These are phyloP conservation scores for Globisporangium cylindrosporum DNA, from an alignment of 352 stramenopile genomes.

Conservation along the genomic window DNA sequence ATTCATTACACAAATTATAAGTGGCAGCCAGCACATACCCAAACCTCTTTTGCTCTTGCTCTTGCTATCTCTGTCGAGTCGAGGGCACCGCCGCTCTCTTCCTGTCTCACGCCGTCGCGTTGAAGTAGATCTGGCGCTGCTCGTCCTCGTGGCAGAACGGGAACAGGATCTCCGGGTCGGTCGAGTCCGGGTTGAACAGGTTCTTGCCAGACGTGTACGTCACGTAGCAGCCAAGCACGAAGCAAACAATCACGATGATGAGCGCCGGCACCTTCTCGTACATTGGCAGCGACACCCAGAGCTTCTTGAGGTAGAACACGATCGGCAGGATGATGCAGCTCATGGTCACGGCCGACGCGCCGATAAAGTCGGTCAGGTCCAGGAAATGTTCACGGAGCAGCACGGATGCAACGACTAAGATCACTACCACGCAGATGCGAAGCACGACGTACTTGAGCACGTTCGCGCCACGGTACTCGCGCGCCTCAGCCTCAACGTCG, in stretches of 20 bases:
- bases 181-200: constrained; percentile 20
- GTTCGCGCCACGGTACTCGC: constrained; percentile 15
- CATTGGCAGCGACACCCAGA: constrained; percentile 23
- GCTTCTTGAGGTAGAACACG: constrained; percentile 22
- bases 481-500: not conserved
- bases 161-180: constrained; percentile 11
- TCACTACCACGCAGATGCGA: constrained; percentile 16
- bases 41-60: no score
- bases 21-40: no score
- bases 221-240: constrained; percentile 24
- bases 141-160: constrained; percentile 21
- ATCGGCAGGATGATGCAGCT: constrained; percentile 30
- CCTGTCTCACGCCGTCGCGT: not conserved
- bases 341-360: constrained; percentile 22
- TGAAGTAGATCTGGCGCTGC: constrained; percentile 20
- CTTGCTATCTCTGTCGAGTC: no score
- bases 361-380: constrained; percentile 27
- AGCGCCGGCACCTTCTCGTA: constrained; percentile 21
- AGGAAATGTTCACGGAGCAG: constrained; percentile 20
- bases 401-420: constrained; percentile 21
- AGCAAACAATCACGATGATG: constrained; percentile 20
- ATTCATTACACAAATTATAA: no score
- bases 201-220: constrained; percentile 25
- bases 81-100: no score
- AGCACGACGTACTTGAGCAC: constrained; percentile 18